These are phyloP conservation scores for Dryas integrifolia DNA, from an alignment of 331 rosid genomes.

Conservation along the genomic window DNA sequence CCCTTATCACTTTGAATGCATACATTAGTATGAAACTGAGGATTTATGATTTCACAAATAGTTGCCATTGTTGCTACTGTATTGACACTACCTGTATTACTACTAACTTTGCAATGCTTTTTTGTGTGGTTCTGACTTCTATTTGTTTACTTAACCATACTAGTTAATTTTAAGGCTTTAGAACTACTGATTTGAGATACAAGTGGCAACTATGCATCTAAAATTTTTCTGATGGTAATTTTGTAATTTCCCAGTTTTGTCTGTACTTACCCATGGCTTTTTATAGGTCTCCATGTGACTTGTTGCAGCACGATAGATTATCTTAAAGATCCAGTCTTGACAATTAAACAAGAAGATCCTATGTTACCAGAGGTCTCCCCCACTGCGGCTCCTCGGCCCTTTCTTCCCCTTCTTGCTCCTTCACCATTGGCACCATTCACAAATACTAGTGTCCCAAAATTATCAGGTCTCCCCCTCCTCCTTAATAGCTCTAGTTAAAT, in stretches of 20 bases:
- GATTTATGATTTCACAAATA: not conserved
- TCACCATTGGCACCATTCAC: conserved; percentile 84
- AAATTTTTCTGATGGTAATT: not conserved
- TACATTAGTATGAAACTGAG: not conserved
- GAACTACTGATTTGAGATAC: not conserved
- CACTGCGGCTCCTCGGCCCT: conserved; percentile 68
- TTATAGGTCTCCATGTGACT: conserved; percentile 46
- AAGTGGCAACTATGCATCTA: not conserved
- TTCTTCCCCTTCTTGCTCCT: conserved; percentile 91
- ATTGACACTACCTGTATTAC: not conserved
- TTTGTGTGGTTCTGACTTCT: no score
- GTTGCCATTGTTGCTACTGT: not conserved
- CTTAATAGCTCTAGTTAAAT: conserved; percentile 16
- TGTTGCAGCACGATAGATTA: conserved; percentile 36
- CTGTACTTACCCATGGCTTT: conserved; percentile 28
- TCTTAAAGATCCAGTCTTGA: conserved; percentile 28
- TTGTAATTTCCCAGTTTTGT: not conserved
- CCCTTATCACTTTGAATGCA: conserved; percentile 1
- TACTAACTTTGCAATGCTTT: no score
- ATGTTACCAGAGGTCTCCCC: conserved; percentile 67
- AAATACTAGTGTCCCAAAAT: conserved; percentile 63
- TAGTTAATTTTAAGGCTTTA: no score
- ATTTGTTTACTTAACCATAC: no score
- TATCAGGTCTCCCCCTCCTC: conserved; percentile 61
- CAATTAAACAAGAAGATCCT: conserved; percentile 38